Evolutionary conservation across 208 protist genomes (phyloP), one percentile per base, ranked within the genome.

Genomic region (Herpetomonas samuelpessoai): DNA sequence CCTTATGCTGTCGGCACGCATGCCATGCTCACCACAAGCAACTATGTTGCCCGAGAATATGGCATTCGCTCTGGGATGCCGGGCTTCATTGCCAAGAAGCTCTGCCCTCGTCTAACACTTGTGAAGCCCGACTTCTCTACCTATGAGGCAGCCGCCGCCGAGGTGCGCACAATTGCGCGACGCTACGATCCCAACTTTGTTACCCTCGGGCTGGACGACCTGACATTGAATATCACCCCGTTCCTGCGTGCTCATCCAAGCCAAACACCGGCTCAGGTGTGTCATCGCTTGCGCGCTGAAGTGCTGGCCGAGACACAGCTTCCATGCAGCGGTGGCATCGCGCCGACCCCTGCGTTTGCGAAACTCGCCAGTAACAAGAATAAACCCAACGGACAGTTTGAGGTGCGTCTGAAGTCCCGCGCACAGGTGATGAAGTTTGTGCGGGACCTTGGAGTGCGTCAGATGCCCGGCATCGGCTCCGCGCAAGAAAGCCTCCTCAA

Each of bases 41-140:
- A 97, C 73, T 98, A 98, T 68, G 67, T 91, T 6, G 97, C 97
- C 10, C 76, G 97, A 12, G 65, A 88, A 53, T 98, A 84, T 62
- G 97, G 97, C 24, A 93, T 98, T 25, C 84, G 95, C 2, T 74
- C 82, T 4, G 97, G 92, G 7, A 98, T 98, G 97, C 91, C 96
- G 2, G 96, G 96, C 24, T 98, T 95, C 65, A 95, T 98, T 56
- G 93, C 74, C 2, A 25, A 72, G 52, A 82, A 81, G 48, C 77
- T 97, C 2, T 98, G 93, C 65, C 90, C 87, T 3, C 29, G 74
- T 4, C 71, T 98, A 22, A 57, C 85, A 16, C 86, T 98, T 52
- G 83, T 97, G 10, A 73, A 65, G 10, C 56, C 60, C 0, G 68
- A 93, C 64, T 96, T 92, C 39, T 55, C 62, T 0, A 61, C 70